Conservation (phyloP, 1,284 basidiomycete species). For the Earliella scabrosa region DNA sequence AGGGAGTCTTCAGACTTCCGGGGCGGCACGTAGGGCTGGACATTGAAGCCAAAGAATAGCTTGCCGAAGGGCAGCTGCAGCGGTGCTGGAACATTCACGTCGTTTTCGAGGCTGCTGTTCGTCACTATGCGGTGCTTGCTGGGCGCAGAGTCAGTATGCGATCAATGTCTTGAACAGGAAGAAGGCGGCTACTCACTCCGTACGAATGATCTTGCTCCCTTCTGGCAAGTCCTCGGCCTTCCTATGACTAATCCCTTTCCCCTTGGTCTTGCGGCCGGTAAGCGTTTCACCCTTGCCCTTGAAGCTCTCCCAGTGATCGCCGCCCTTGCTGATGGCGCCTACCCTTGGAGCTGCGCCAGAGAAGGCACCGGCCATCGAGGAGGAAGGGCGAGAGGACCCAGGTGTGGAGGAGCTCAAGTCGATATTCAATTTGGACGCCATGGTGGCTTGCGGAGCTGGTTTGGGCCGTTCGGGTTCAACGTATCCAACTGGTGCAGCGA, state of each 20-base stretch:
- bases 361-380: slow-evolving; percentile 72
- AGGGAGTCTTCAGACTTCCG: slow-evolving; percentile 27
- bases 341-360: slow-evolving; percentile 50
- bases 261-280: slow-evolving; percentile 87
- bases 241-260: slow-evolving; percentile 85
- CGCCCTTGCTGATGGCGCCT: slow-evolving; percentile 67
- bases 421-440: slow-evolving; percentile 98
- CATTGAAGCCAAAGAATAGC: slow-evolving; percentile 92
- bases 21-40: slow-evolving; percentile 70
- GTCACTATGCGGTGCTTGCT: slow-evolving; percentile 89
- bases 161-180: slow-evolving; percentile 1
- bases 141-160: slow-evolving; percentile 24
- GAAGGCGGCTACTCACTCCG: slow-evolving; percentile 69
- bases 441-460: slow-evolving; percentile 83
- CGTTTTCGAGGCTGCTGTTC: slow-evolving; percentile 77
- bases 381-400: slow-evolving; percentile 81
- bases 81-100: slow-evolving; percentile 85
- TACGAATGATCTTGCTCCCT: slow-evolving; percentile 86
- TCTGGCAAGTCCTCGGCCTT: slow-evolving; percentile 81
- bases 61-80: slow-evolving; percentile 92
- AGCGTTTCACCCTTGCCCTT: slow-evolving; percentile 92
- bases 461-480: slow-evolving; percentile 92
- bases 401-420: slow-evolving; percentile 84
- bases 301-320: slow-evolving; percentile 90
- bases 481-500: slow-evolving; percentile 77